Evolutionary conservation across 2,329 filamentous ascomycete species (phyloP).

Genomic region (Paradendryphiella salina): DNA sequence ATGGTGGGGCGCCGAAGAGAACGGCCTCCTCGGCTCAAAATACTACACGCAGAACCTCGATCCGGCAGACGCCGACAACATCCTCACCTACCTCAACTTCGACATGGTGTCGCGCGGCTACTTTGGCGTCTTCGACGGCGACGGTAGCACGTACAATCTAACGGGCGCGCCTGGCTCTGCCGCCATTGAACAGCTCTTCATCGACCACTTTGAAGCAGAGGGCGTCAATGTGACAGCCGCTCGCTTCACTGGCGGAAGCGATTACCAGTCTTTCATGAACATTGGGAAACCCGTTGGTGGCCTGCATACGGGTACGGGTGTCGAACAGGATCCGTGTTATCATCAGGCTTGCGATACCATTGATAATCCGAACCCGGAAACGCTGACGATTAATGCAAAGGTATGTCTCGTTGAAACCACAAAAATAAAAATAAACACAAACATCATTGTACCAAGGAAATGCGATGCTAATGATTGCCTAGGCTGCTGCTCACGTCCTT

Average conservation of each 20-base stretch:
- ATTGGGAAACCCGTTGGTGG: conserved; percentile 48
- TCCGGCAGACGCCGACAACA: conserved; percentile 39
- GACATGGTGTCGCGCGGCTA: conserved; percentile 49
- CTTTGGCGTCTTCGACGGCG: conserved; percentile 48
- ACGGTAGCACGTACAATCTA: conserved; percentile 42
- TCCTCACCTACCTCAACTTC: conserved; percentile 50
- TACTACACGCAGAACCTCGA: conserved; percentile 46
- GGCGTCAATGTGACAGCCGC: conserved; percentile 45
- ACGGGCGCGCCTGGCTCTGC: conserved; percentile 42
- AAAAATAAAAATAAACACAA: not conserved
- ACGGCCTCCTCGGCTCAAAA: conserved; percentile 46
- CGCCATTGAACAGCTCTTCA: conserved; percentile 44
- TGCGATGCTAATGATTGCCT: conserved; percentile 6
- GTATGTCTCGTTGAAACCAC: conserved; percentile 21
- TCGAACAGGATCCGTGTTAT: conserved; percentile 48
- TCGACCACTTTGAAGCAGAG: conserved; percentile 42
- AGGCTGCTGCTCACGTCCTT: conserved; percentile 44
- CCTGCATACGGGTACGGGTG: conserved; percentile 48
- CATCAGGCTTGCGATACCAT: conserved; percentile 48
- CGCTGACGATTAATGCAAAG: conserved; percentile 45
- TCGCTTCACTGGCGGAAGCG: conserved; percentile 47
- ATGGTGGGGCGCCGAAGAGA: conserved; percentile 50
- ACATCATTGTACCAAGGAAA: not conserved
- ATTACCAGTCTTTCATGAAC: conserved; percentile 49
- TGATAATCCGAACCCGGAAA: conserved; percentile 45